Evolutionary conservation across 805 yeast genomes (phyloP), one percentile per base, ranked within the genome.

Genomic region (Monosporozyma solicola): DNA sequence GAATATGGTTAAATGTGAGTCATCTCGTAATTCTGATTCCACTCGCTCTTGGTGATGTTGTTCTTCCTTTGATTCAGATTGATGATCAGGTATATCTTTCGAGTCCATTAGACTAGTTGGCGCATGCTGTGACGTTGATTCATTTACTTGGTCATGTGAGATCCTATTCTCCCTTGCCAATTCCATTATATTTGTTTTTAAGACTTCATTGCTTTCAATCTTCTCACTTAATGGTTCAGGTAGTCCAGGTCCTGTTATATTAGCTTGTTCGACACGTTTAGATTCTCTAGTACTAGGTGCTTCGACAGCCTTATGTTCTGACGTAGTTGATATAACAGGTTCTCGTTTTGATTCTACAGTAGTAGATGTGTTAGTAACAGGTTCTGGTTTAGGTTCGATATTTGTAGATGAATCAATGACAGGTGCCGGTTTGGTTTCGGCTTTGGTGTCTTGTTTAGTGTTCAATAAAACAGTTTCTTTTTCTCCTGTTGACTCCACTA

Each of bases 1-100:
- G 16, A 62, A 45, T 16, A 55, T 37, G 9, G 39, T 45, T 33
- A 49, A 32, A 22, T 32, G 49, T 4, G 33, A n/a, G 22, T 4
- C 33, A 47, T 32, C 41, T 3, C 22, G 10, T 32, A n/a, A n/a
- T 20, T 46, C 25, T 11, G 10, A n/a, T 20, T 46, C 25, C 2
- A 20, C 31, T 13, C 33, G 41, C 24, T 20, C 31, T 47, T 32
- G 29, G 11, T 41, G 44, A 16, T n/a, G 11, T 39, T 16, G 7
- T 39, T 6, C 25, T 3, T 13, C 7, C 47, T 43, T 37, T 8
- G n/a, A 13, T 35, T 35, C 7, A 15, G 39, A 5, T n/a, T 35
- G 15, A 32, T 11, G 35, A 9, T 32, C 15, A 13, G 11, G 11
- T 32, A 13, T 32, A 32, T 5, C 10, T 5, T 32, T 13, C 15